Base-by-base conservation (phyloP, 2,329 filamentous ascomycete species). In the Fusarium sp. region DNA sequence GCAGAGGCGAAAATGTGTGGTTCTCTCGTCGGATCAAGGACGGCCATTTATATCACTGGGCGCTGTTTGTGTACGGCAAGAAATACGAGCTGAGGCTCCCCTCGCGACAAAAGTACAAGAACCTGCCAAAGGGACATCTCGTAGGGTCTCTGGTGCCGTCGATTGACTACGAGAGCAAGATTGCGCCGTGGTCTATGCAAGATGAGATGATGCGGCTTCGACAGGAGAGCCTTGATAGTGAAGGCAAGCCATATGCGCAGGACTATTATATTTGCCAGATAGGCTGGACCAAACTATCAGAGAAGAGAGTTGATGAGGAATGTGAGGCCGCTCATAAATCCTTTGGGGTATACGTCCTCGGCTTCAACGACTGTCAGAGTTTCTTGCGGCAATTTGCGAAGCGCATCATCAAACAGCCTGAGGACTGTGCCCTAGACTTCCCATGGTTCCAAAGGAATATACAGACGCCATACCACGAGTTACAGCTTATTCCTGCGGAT, bases 231-330 rank as follows among this genome's bases (percentile, higher is more conserved):
- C 45, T 48, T 5, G 45, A 23, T 0, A 31, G 21, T 4, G 21
- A 48, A 21, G 27, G 27, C 10, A 48, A 31, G 45, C 45, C 45
- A 0, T 18, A 48, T 48, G 45, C 45, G 2, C 27, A 48, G 2
- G 45, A 48, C 8, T 48, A 48, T 15, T 31, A 48, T 4, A 48
- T 48, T 0, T 48, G 45, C 2, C 45, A 48, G 10, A 23, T 48
- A 0, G 45, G 27, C 0, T 48, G 45, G 27, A 48, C 27, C 2
- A 31, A 31, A 4, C 0, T 48, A 0, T 14, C 27, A 0, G 45
- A 48, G 2, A 0, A 10, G 7, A 31, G 3, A 48, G 45, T 48
- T 18, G 45, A 48, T 0, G 45, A 48, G 21, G 27, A 48, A 23
- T 48, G 27, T 0, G 7, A 48, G 2, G 45, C 45, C 0, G 10